Evolutionary conservation across 208 protist species (phyloP), one percentile per base, ranked within the genome.

Genomic region (Trypanosoma mega): DNA sequence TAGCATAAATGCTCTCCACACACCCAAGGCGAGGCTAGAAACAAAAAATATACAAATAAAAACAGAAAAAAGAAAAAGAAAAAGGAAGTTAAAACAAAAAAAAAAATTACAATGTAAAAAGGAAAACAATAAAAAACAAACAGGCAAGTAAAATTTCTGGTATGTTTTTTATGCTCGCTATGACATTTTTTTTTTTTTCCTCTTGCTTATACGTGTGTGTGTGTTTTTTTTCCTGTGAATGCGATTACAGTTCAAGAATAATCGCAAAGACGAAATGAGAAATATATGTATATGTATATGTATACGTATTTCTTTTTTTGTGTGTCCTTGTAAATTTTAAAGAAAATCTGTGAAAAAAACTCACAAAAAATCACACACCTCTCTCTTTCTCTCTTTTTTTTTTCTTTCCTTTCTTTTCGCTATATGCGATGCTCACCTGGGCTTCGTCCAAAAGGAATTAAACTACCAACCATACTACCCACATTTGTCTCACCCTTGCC

Each of bases 391-490:
- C 7, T 26, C 11, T 14, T 14, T 21, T 23, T 21, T 11, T 16
- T 21, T 56, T 37, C 51, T 12, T 26, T 14, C 7, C 51, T 44
- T 21, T 21, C 5, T 6, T 23, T 26, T 30, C 20, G 24, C 50
- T 81, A 90, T 29, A 93, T 79, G 9, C 20, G 23, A 16, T 57
- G 71, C 60, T 95, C 89, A 3, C 89, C 89, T 2, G 89, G 83
- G 6, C 63, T 66, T 16, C 85, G 76, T 14, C 89, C 85, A 56
- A 95, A 95, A 4, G 89, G 89, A 14, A 92, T 62, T 8, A 74
- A 50, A 57, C 82, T 93, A 36, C 89, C 89, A 20, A 85, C 26
- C 85, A 92, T 91, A 50, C 74, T 92, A 27, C 84, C 85, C 14
- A 88, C 81, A 49, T 86, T 52, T 34, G 48, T 16, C 8, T 49